phyloP scores from a whole-genome alignment of 2,329 filamentous ascomycete genomes.

The Ceratocystiopsis minuta region DNA sequence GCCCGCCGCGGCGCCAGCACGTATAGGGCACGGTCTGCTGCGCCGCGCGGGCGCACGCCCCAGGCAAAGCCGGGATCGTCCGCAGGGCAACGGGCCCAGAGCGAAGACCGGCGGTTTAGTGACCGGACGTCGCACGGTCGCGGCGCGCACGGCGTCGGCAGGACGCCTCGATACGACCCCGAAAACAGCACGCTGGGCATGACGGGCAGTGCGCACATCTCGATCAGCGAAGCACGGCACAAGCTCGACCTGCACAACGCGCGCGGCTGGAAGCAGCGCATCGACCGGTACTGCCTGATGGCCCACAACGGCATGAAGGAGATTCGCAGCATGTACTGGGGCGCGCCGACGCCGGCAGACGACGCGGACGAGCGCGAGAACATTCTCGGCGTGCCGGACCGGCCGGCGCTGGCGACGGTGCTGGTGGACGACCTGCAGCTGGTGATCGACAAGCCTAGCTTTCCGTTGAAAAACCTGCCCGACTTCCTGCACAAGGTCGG shows the following conservation, averaged over 20 bases:
- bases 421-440: conserved; percentile 73
- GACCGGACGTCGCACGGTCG: conserved; percentile 13
- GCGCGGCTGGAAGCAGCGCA: conserved; percentile 80
- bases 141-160: conserved; percentile 13
- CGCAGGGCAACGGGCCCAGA: conserved; percentile 18
- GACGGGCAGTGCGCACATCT: conserved; percentile 52
- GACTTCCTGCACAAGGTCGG: conserved; percentile 75
- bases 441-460: conserved; percentile 79
- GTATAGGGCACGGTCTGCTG: conserved; percentile 35
- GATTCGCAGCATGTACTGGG: conserved; percentile 64
- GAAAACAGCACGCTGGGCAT: conserved; percentile 52
- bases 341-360: conserved; percentile 60
- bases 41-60: conserved; percentile 17
- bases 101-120: conserved; percentile 25
- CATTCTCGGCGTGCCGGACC: conserved; percentile 67
- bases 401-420: conserved; percentile 67
- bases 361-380: conserved; percentile 69
- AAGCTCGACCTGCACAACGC: conserved; percentile 67
- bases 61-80: neutral
- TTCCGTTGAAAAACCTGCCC: conserved; percentile 64
- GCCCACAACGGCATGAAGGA: conserved; percentile 62
- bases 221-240: conserved; percentile 57
- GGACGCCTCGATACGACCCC: conserved; percentile 55
- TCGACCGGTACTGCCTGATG: conserved; percentile 55
- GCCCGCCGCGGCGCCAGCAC: conserved; percentile 31